Evolutionary conservation across 176 grass and related monocot species (phyloP), one percentile per base, ranked within the genome.

Genomic region (Canna indica): DNA sequence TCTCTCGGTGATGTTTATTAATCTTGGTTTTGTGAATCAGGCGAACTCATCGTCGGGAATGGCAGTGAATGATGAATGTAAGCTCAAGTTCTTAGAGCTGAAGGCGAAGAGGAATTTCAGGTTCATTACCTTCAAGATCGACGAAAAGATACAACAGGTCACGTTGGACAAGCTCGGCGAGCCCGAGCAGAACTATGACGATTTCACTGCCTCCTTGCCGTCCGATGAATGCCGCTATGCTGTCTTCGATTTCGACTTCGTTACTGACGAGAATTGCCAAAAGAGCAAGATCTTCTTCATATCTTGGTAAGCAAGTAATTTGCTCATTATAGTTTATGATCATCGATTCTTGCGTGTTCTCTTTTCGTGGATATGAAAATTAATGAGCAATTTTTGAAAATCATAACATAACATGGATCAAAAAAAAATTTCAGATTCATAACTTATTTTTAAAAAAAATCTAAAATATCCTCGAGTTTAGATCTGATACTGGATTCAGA

Each of bases 221-320:
- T 0, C 39, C 17, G 12, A 75, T 7, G 59, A 75, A 16, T 75
- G 73, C 59, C 73, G 73, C 59, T 75, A 75, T 1, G 73, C 73
- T 0, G 73, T 75, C 58, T 75, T 65, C 39, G 73, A 75, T 26
- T 75, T 75, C 13, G 73, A 75, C 4, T 75, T 75, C 20, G 59
- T 75, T 59, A 75, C 73, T 15, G 39, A 48, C 27, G 75, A 77
- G 75, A 77, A 77, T 26, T 77, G 75, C 60, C 75, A 77, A 26
- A 77, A 77, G 75, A 77, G 75, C 75, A 77, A 77, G 64, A 77
- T 77, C 63, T 68, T 77, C 75, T 77, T 77, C 75, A 77, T 77
- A 15, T 64, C 73, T 16, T 75, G 73, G 73, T 75, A 64, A 63
- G 8, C 0, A 3, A 58, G 6, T 20, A 9, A 4, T 9, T 4